These are phyloP conservation scores for Chimonanthus praecox DNA, from an alignment of 164 flowering plant genomes.

Conservation along the genomic window DNA sequence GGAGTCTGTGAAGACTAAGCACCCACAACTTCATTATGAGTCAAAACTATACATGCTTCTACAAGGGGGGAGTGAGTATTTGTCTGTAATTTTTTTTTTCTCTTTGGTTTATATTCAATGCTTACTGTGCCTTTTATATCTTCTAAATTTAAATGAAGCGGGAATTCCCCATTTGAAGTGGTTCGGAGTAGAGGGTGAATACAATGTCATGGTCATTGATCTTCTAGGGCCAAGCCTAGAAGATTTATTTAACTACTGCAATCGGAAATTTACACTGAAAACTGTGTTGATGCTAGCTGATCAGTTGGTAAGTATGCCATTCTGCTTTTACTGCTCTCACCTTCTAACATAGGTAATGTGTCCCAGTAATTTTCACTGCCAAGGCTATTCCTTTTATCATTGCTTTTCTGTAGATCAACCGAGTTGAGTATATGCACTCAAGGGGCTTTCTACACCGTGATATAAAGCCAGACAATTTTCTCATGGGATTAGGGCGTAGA, in stretches of 20 bases:
- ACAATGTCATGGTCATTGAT: conserved; percentile 58
- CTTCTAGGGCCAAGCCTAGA: conserved; percentile 70
- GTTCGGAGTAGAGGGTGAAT: conserved; percentile 62
- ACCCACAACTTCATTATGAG: conserved; percentile 73
- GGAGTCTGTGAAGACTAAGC: conserved; percentile 61
- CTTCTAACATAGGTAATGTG: no score
- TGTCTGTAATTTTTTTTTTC: not conserved
- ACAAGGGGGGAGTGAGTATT: conserved; percentile 69
- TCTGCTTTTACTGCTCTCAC: not conserved
- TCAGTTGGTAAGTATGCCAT: conserved; percentile 42
- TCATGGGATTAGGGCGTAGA: conserved; percentile 45
- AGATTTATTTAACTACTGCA: conserved; percentile 57
- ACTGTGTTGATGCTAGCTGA: conserved; percentile 72
- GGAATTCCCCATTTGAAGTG: conserved; percentile 63
- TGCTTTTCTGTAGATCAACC: conserved; percentile 27
- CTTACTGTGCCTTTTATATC: no score
- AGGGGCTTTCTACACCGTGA: conserved; percentile 50
- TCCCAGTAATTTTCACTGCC: not conserved
- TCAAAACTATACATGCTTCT: conserved; percentile 71
- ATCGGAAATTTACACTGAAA: conserved; percentile 53
- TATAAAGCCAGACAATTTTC: conserved; percentile 47
- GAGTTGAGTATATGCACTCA: conserved; percentile 46
- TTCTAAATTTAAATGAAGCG: conserved; percentile 25
- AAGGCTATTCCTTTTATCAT: not conserved
- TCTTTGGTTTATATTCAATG: not conserved